A percentile compares a stretch with the other conserved stretches of the same genome.
Conservation (phyloP, 1,284 basidiomycete species). For the Pseudozyma sp. region DNA sequence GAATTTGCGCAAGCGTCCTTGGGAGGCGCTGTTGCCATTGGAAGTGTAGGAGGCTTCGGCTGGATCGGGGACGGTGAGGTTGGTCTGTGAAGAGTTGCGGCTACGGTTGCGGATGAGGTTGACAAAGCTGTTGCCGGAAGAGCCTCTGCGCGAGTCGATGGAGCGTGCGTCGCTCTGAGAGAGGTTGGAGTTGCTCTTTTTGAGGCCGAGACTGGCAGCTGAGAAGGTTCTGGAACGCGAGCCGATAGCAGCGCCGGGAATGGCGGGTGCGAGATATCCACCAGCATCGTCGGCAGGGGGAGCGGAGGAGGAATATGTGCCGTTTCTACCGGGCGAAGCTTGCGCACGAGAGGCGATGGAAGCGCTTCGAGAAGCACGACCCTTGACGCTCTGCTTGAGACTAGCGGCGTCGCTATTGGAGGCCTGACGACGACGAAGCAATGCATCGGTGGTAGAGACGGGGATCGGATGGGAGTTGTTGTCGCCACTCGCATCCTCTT, state of each 20-base stretch:
- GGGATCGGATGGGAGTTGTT: conserved; percentile 25
- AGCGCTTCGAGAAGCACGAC: conserved; percentile 22
- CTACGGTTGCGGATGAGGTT: conserved; percentile 43
- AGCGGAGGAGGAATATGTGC: neutral
- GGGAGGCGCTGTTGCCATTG: neutral
- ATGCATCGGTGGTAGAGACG: conserved; percentile 50
- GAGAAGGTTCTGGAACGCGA: conserved; percentile 18
- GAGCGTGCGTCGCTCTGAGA: conserved; percentile 47
- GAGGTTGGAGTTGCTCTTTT: conserved; percentile 50
- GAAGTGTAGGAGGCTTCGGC: conserved; percentile 6
- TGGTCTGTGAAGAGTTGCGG: conserved; percentile 41
- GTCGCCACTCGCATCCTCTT: conserved; percentile 16
- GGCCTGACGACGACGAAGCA: conserved; percentile 28
- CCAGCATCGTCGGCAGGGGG: conserved; percentile 6
- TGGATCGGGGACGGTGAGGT: conserved; percentile 30
- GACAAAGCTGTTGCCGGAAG: conserved; percentile 34
- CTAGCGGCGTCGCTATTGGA: conserved; percentile 12
- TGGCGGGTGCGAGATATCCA: conserved; percentile 24
- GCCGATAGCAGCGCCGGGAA: conserved; percentile 4
- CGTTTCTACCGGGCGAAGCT: conserved; percentile 13
- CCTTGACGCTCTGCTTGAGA: conserved; percentile 12
- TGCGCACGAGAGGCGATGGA: conserved; percentile 23
- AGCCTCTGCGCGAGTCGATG: conserved; percentile 42
- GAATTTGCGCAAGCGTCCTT: conserved; percentile 30
- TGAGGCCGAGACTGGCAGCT: conserved; percentile 31